Base-by-base conservation (phyloP, 1,139 yeast species). In the Taiozyma sp. region DNA sequence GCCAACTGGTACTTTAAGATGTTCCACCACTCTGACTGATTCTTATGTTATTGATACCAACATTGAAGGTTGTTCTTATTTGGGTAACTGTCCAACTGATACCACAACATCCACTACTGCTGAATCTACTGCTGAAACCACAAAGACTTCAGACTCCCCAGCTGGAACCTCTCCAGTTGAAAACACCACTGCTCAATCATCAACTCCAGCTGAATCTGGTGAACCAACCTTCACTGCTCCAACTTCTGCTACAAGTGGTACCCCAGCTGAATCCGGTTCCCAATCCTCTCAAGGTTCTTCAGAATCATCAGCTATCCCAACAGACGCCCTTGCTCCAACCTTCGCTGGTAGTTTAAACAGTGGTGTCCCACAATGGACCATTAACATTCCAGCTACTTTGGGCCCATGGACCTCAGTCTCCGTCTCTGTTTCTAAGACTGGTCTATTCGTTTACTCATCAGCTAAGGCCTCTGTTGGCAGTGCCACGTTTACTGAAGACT, bases 1-100 rank as follows among this genome's bases (percentile, higher is more conserved):
- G 39, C 67, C 65, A 56, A 62, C 66, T 32, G 66, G 64, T 50
- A 56, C 65, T 30, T 34, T 49, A 30, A 55, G 55, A 51, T 55
- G 58, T 47, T 53, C 58, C 1, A 55, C 55, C n/a, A 47, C 59
- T 47, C 58, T 62, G 58, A 57, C 57, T 50, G 57, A 55, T 49
- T 50, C 52, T 41, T 54, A 58, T 56, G 58, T 57, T 54, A 48
- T 36, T 23, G 57, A 53, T 39, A 57, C 51, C 55, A 43, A 43
- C 27, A 44, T 53, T 24, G 44, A 52, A 47, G 59, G 54, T 14
- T 57, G 60, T 51, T 45, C 32, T 5, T 57, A 52, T 49, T 44
- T 50, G 14, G 60, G 60, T 43, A 49, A 46, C 27, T 57, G 60
- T 47, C 44, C 48, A 19, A 45, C 53, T 7, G 43, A 44, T 9